Percentiles rank a stretch among this genome's conserved stretches.
Evolutionary conservation across 495 filamentous ascomycete genomes (phyloP).

Genomic region (Bathelium albidoporum): DNA sequence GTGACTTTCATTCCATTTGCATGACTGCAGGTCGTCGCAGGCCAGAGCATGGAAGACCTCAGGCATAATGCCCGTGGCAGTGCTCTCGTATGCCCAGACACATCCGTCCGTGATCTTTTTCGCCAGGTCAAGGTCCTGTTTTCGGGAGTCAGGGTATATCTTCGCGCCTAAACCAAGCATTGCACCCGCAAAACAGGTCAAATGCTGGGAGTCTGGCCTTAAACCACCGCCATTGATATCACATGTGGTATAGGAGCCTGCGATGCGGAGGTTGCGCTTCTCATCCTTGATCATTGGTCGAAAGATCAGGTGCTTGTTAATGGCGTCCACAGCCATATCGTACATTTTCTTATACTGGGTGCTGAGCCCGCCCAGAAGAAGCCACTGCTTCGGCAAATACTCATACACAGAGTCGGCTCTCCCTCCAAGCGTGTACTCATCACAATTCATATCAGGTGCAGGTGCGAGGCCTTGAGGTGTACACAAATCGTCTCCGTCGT

Average conservation of each 20-base stretch:
- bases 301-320: constrained; percentile 69
- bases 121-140: constrained; percentile 71
- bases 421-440: constrained; percentile 65
- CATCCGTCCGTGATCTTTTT: constrained; percentile 41
- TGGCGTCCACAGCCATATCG: constrained; percentile 54
- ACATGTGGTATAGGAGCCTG: constrained; percentile 34
- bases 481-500: constrained; percentile 16
- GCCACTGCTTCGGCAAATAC: constrained; percentile 76
- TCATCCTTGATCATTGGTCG: constrained; percentile 66
- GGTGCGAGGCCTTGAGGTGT: constrained; percentile 26
- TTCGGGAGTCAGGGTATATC: constrained; percentile 54
- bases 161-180: constrained; percentile 89
- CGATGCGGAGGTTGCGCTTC: constrained; percentile 65
- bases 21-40: constrained; percentile 43
- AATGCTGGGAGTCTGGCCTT: constrained; percentile 53
- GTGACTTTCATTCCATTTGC: constrained; percentile 30
- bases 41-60: constrained; percentile 57
- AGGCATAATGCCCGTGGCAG: constrained; percentile 51
- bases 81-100: constrained; percentile 23
- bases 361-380: constrained; percentile 72
- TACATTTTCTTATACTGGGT: constrained; percentile 80
- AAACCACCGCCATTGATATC: background rate
- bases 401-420: constrained; percentile 89
- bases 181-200: constrained; percentile 84
- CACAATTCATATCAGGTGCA: constrained; percentile 12